These are phyloP conservation scores for Saccharomycopsis sp. DNA, from an alignment of 805 yeast genomes.

Conservation along the genomic window DNA sequence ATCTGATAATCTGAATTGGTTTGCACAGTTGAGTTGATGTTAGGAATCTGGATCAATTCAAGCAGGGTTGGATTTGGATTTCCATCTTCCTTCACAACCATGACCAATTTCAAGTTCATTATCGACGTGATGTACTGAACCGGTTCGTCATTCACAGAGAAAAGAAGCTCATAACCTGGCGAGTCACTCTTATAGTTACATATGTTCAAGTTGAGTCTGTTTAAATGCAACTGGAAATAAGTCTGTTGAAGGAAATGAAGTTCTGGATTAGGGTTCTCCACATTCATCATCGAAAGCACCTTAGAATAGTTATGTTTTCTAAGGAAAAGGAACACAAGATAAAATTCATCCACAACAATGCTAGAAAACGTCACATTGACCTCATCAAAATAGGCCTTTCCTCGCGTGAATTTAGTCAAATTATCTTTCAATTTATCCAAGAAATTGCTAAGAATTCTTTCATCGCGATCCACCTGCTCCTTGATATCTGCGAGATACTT, in stretches of 20 bases:
- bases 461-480: neutral
- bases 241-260: constrained; percentile 10
- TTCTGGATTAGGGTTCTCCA: neutral
- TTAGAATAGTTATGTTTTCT: neutral
- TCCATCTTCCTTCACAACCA: constrained; percentile 24
- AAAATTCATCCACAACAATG: constrained; percentile 26
- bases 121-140: constrained; percentile 33
- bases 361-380: constrained; percentile 24
- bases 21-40: constrained; percentile 32
- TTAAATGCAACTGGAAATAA: constrained; percentile 12
- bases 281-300: neutral
- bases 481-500: constrained; percentile 1
- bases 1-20: constrained; percentile 35
- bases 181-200: constrained; percentile 29
- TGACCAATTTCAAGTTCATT: constrained; percentile 31
- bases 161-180: constrained; percentile 43
- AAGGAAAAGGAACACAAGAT: constrained; percentile 21
- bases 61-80: constrained; percentile 23
- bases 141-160: constrained; percentile 37
- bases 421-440: neutral
- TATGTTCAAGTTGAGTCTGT: constrained; percentile 25
- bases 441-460: constrained; percentile 2
- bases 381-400: constrained; percentile 21
- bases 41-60: constrained; percentile 33
- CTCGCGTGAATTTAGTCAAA: neutral